A percentile compares a stretch with the other conserved stretches of the same genome.
Evolutionary conservation across 1,284 basidiomycete genomes (phyloP).

Genomic region (Chalciporus sp.): DNA sequence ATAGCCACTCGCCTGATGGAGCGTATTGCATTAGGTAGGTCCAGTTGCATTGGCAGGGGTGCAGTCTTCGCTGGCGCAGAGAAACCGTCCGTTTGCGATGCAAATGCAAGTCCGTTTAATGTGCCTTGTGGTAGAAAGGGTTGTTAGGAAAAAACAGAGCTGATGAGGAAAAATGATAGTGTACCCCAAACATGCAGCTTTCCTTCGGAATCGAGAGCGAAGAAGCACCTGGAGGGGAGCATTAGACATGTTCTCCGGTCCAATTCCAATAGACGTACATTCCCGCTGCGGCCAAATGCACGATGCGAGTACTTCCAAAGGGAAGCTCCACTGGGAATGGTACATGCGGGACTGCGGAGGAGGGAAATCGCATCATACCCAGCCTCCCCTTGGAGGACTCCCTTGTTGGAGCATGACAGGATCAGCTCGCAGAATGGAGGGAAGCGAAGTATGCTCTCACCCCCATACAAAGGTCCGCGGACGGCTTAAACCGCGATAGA

Average conservation of each 20-base stretch:
- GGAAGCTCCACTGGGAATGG: constrained; percentile 64
- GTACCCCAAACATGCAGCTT: constrained; percentile 83
- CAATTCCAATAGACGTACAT: constrained; percentile 52
- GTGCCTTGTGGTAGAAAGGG: constrained; percentile 52
- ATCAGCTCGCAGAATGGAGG: constrained; percentile 4
- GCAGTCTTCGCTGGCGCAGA: constrained; percentile 54
- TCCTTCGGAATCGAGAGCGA: constrained; percentile 76
- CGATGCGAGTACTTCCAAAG: constrained; percentile 61
- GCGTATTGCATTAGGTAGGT: constrained; percentile 57
- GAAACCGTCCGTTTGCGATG: constrained; percentile 56
- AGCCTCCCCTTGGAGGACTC: constrained; percentile 60
- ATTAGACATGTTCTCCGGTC: constrained; percentile 7
- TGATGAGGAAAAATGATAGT: constrained; percentile 10
- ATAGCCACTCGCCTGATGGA: constrained; percentile 55
- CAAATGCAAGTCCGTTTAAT: constrained; percentile 52
- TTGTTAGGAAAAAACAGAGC: constrained; percentile 6
- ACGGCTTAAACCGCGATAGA: constrained; percentile 69
- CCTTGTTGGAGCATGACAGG: constrained; percentile 40
- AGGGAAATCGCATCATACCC: constrained; percentile 48
- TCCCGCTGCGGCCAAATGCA: constrained; percentile 77
- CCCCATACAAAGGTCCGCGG: constrained; percentile 82
- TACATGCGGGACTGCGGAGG: constrained; percentile 42
- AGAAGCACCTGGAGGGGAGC: constrained; percentile 63
- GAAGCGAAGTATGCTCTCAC: constrained; percentile 40
- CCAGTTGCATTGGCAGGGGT: constrained; percentile 53